A percentile compares a stretch with the other conserved stretches of the same genome.
Conservation (phyloP, 306 rosid genomes). For the Prunus salicina region DNA sequence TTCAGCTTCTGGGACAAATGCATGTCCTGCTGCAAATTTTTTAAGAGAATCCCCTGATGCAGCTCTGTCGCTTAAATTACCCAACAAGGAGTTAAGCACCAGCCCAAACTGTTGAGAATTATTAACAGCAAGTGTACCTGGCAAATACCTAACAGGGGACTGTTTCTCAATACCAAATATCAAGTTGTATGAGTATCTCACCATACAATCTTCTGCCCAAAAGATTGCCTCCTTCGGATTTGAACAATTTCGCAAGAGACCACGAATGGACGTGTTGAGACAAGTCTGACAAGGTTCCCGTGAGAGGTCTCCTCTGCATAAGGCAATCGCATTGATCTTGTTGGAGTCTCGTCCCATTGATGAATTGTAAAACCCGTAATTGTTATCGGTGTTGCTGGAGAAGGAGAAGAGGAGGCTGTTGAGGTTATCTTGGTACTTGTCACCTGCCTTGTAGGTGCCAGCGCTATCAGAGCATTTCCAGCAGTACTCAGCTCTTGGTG, state of each 20-base stretch:
- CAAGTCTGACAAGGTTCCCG: neutral
- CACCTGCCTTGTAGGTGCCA: too few relatives aligned
- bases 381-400: too few relatives aligned
- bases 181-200: neutral
- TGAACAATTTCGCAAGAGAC: neutral
- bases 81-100: neutral
- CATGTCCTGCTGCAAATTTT: neutral
- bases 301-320: constrained; percentile 13
- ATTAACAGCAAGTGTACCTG: neutral
- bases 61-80: neutral
- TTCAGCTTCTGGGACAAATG: neutral
- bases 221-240: neutral
- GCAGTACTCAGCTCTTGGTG: too few relatives aligned
- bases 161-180: neutral
- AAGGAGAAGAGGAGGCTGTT: too few relatives aligned
- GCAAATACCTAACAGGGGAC: neutral
- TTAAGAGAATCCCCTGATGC: neutral
- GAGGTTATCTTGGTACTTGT: too few relatives aligned
- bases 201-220: neutral
- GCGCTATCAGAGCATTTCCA: too few relatives aligned
- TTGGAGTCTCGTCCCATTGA: neutral
- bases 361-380: constrained; percentile 10
- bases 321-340: constrained; percentile 1
- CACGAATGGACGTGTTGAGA: neutral
- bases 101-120: neutral